phyloP scores from a whole-genome alignment of 306 rosid genomes.

The Castanea mollissima region DNA sequence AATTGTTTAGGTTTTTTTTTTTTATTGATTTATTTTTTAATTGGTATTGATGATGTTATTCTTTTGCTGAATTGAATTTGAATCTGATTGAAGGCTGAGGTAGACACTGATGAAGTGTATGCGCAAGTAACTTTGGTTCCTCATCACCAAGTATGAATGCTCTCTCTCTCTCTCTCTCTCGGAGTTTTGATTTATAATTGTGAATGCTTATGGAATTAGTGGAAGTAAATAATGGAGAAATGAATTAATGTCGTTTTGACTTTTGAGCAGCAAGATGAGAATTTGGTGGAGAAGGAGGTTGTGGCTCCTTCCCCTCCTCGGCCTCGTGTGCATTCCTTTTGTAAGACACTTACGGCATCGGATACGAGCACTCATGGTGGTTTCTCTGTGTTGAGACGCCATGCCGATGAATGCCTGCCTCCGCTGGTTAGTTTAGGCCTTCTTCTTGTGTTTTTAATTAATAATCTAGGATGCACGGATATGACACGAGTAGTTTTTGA shows the following conservation, averaged over 20 bases:
- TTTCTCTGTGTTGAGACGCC: conserved; percentile 56
- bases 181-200: not conserved
- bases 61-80: not conserved
- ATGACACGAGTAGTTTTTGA: too few species aligned
- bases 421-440: conserved; percentile 35
- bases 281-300: conserved; percentile 33
- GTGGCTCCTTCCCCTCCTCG: conserved; percentile 34
- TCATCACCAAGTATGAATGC: conserved; percentile 24
- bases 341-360: conserved; percentile 61
- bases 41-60: not conserved
- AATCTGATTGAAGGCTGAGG: conserved; percentile 40
- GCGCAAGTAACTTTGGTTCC: conserved; percentile 56
- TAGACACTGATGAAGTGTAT: conserved; percentile 55
- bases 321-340: conserved; percentile 52
- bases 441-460: not conserved
- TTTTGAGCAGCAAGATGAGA: conserved; percentile 46
- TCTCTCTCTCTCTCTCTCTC: too few species aligned
- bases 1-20: not conserved
- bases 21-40: not conserved
- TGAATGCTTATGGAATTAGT: not conserved
- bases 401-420: conserved; percentile 63
- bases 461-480: too few species aligned
- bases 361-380: conserved; percentile 72
- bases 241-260: not conserved
- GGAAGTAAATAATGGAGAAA: not conserved